Evolutionary conservation across 805 yeast species (phyloP).

Genomic region (Nakazawaea wyomingensis): DNA sequence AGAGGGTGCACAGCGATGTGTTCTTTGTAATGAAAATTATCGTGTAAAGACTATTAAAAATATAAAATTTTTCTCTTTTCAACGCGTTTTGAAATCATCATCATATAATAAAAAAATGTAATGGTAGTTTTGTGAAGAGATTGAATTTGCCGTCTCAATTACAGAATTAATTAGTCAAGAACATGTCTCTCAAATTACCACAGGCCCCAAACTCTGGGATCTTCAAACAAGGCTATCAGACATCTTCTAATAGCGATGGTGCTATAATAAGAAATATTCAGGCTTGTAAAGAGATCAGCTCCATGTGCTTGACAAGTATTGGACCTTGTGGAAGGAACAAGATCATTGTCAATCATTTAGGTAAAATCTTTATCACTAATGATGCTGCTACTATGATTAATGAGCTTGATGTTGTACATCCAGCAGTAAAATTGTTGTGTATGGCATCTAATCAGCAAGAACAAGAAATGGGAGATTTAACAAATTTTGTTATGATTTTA

Average conservation of each 20-base stretch:
- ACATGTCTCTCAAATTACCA: slow-evolving; percentile 92
- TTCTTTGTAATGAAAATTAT: no score
- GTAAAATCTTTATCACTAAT: slow-evolving; percentile 83
- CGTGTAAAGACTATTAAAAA: neutral
- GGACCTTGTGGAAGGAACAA: slow-evolving; percentile 98
- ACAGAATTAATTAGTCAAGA: no score
- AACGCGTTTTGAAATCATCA: slow-evolving; percentile 3
- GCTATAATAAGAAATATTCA: slow-evolving; percentile 88
- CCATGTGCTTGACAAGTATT: slow-evolving; percentile 88
- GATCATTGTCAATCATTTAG: slow-evolving; percentile 84
- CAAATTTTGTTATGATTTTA: slow-evolving; percentile 83
- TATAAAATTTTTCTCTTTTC: slow-evolving; percentile 4
- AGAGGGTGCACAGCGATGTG: no score
- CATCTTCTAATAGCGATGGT: slow-evolving; percentile 86
- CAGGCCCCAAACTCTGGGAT: slow-evolving; percentile 90
- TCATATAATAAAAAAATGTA: neutral
- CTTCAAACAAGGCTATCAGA: slow-evolving; percentile 92
- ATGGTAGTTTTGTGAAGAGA: neutral
- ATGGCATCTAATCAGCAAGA: slow-evolving; percentile 98
- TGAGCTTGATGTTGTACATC: slow-evolving; percentile 92
- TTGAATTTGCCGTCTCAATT: no score
- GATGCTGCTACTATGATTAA: slow-evolving; percentile 98
- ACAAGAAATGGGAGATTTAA: slow-evolving; percentile 94
- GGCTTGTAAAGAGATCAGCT: slow-evolving; percentile 90
- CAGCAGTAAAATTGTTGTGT: slow-evolving; percentile 91